A percentile compares a stretch with the other conserved stretches of the same genome.
Evolutionary conservation across 805 yeast genomes (phyloP).

Genomic region (Saccharomycopsis olivae): DNA sequence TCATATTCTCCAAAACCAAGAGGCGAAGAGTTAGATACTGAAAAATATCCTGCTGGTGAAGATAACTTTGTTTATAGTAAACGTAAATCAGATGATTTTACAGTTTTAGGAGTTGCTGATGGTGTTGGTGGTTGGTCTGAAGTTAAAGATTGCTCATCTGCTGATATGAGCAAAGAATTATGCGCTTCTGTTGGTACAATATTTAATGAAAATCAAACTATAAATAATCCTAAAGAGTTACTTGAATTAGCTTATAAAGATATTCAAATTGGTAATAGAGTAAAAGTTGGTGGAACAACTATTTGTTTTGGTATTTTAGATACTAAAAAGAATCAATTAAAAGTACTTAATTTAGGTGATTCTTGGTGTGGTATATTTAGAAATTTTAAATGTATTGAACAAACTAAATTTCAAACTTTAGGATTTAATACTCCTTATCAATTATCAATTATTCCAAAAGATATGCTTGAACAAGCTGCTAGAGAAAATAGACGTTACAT

Average conservation of each 20-base stretch:
- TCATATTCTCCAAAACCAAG: slow-evolving; percentile 70
- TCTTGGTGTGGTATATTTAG: slow-evolving; percentile 90
- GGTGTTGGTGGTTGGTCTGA: slow-evolving; percentile 99
- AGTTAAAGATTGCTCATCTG: slow-evolving; percentile 81
- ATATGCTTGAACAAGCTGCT: slow-evolving; percentile 41
- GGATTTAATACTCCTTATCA: slow-evolving; percentile 91
- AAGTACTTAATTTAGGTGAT: slow-evolving; percentile 81
- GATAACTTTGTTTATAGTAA: slow-evolving; percentile 53
- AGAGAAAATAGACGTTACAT: slow-evolving; percentile 51
- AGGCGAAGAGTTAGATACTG: slow-evolving; percentile 34
- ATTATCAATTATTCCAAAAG: slow-evolving; percentile 69
- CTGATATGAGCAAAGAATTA: slow-evolving; percentile 65
- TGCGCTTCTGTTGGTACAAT: slow-evolving; percentile 42
- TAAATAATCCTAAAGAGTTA: slow-evolving; percentile 24
- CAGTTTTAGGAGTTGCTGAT: slow-evolving; percentile 76
- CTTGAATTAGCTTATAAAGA: slow-evolving; percentile 46
- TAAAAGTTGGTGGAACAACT: slow-evolving; percentile 88
- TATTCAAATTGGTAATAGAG: slow-evolving; percentile 44
- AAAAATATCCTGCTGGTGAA: slow-evolving; percentile 53
- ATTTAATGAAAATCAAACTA: slow-evolving; percentile 8
- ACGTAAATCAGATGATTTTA: slow-evolving; percentile 24
- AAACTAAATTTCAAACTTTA: slow-evolving; percentile 72
- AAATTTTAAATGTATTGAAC: slow-evolving; percentile 44
- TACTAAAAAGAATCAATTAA: slow-evolving; percentile 38
- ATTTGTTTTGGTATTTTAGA: slow-evolving; percentile 73